Evolutionary conservation across 495 filamentous ascomycete species (phyloP), one percentile per base, ranked within the genome.

Genomic region (Rusavskia elegans): DNA sequence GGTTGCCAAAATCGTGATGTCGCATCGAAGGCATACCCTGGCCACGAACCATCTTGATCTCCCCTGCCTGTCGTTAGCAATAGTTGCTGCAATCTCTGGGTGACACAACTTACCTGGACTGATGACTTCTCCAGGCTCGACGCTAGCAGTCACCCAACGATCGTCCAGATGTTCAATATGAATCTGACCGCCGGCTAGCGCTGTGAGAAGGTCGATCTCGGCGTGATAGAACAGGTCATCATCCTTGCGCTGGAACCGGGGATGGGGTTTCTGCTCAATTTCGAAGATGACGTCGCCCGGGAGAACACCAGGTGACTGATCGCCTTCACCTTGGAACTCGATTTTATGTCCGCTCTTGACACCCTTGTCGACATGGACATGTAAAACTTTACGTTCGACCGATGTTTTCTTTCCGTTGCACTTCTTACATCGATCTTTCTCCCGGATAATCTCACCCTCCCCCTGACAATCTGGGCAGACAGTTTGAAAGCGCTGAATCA

Each of bases 401-500:
- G 89, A 71, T 8, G 93, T 97, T 81, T 97, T 99, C 81, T 96
- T 96, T 65, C 89, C 92, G 53, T 72, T 78, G 70, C 92, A 99
- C 53, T 72, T 68, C 80, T 95, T 96, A 81, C 92, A 99, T 64
- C 83, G 80, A 67, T 97, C 93, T 74, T 89, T 89, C 48, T 97
- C 92, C 57, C 84, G 84, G 64, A 99, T 87, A 52, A 83, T 88
- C 71, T 99, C 93, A 46, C 93, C 89, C 66, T 97, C 93, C 54
- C 92, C 92, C 54, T 89, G 87, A 65, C 92, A 99, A 68, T 99
- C 92, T 30, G 89, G 86, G 79, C 92, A 99, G 55, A 96, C 88
- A 19, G 93, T 97, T 77, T 97, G 93, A 79, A 97, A 97, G 48
- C 92, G 85, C 71, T 97, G 93, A 63, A 97, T 97, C 92, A 99